Evolutionary conservation across 1,284 basidiomycete species (phyloP).

Genomic region (Coniophora puteana): DNA sequence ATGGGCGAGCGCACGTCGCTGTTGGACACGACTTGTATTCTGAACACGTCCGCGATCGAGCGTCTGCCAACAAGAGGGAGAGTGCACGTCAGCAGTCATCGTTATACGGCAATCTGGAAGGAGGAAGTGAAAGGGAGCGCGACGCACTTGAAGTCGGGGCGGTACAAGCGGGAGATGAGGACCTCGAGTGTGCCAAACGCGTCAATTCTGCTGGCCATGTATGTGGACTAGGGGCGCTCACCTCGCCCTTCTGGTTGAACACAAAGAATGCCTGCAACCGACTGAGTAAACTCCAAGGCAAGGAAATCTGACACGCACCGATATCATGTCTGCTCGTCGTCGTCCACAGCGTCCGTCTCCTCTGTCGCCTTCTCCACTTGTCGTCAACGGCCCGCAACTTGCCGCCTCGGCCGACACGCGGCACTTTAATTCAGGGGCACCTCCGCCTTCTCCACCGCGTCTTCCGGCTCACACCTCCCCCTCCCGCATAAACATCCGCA

Average conservation of each 20-base stretch:
- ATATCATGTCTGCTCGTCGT: slow-evolving; percentile 31
- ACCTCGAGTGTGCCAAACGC: slow-evolving; percentile 53
- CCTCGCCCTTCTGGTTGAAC: slow-evolving; percentile 98
- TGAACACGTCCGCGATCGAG: slow-evolving; percentile 96
- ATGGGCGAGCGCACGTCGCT: slow-evolving; percentile 96
- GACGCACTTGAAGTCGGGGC: slow-evolving; percentile 87
- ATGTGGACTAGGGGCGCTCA: slow-evolving; percentile 24
- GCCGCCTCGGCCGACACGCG: too few species aligned
- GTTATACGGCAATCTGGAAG: background rate
- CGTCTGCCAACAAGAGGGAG: slow-evolving; percentile 52
- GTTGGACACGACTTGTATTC: slow-evolving; percentile 97
- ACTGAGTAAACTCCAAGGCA: slow-evolving; percentile 3
- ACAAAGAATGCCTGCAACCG: slow-evolving; percentile 86
- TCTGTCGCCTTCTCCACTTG: too few species aligned
- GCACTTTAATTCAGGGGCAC: too few species aligned
- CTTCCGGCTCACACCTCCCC: too few species aligned
- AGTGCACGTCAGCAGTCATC: too few species aligned
- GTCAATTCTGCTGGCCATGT: background rate
- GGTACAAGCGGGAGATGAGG: slow-evolving; percentile 89
- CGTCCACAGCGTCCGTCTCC: too few species aligned
- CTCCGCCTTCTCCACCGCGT: too few species aligned
- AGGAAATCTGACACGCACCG: slow-evolving; percentile 26
- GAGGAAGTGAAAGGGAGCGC: slow-evolving; percentile 1
- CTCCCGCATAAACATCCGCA: too few species aligned
- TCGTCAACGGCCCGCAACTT: too few species aligned